Percentiles rank a stretch among this genome's conserved stretches.
Evolutionary conservation across 2,329 filamentous ascomycete species (phyloP).

Genomic region (Atkinsonella hypoxylon): DNA sequence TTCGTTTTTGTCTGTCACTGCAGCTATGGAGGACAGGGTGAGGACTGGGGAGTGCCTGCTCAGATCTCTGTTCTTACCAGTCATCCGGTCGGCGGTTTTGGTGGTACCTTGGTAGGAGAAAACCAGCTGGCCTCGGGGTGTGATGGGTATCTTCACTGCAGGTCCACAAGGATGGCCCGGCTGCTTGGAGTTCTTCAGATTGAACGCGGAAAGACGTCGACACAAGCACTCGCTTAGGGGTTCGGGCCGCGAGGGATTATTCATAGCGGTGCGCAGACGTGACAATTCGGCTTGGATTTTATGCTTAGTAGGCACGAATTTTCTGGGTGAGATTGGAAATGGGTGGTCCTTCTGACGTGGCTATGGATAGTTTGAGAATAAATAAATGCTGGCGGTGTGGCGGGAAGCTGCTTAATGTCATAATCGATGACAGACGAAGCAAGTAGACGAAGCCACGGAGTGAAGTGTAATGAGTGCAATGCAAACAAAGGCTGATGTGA

Average conservation of each 20-base stretch:
- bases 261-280: too few relatives aligned
- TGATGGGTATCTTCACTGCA: constrained; percentile 6
- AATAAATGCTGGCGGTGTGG: not conserved
- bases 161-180: not conserved
- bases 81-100: constrained; percentile 5
- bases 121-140: constrained; percentile 1
- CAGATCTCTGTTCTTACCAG: constrained; percentile 38
- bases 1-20: constrained; percentile 20
- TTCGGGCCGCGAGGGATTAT: too few relatives aligned
- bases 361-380: not conserved
- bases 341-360: not conserved
- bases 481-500: too few relatives aligned
- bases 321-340: too few relatives aligned
- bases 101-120: not conserved
- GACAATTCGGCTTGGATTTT: too few relatives aligned
- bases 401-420: too few relatives aligned
- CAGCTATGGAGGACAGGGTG: constrained; percentile 15
- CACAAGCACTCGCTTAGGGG: too few relatives aligned
- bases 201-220: too few relatives aligned
- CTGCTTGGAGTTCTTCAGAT: too few relatives aligned
- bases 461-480: not conserved
- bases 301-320: too few relatives aligned
- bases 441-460: not conserved
- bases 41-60: constrained; percentile 20
- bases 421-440: not conserved